phyloP scores from a whole-genome alignment of 331 rosid species.

The Erythrophleum ivorense region DNA sequence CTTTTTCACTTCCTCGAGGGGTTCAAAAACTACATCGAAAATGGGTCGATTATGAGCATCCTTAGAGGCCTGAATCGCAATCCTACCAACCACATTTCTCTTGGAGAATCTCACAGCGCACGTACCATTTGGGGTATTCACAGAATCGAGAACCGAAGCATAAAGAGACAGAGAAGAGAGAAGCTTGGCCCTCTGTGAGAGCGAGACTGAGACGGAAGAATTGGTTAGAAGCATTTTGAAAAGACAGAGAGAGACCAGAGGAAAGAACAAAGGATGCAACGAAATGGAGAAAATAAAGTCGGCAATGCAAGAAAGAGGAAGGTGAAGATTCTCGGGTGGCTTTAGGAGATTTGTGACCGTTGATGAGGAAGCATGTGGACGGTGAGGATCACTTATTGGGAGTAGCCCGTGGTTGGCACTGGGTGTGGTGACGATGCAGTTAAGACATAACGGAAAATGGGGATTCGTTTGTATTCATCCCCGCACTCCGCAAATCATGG shows the following conservation, averaged over 20 bases:
- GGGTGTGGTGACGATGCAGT: too few species aligned
- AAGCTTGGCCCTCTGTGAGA: not conserved
- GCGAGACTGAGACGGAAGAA: not conserved
- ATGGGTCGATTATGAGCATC: not conserved
- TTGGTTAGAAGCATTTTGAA: not conserved
- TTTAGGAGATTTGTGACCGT: not conserved
- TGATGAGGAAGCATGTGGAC: not conserved
- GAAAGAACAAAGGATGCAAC: not conserved
- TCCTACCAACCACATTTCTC: not conserved
- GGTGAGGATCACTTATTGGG: not conserved
- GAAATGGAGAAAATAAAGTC: not conserved
- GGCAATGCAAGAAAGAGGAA: not conserved
- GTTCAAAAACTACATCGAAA: not conserved
- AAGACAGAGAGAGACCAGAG: not conserved
- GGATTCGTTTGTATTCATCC: too few species aligned
- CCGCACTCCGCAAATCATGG: too few species aligned
- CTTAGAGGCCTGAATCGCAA: not conserved
- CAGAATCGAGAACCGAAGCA: not conserved
- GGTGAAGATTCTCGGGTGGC: not conserved
- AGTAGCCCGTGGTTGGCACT: not conserved
- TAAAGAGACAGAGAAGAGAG: not conserved
- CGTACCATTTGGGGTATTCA: not conserved
- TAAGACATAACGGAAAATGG: too few species aligned
- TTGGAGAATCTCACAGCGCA: not conserved
- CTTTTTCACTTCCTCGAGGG: not conserved